Evolutionary conservation across 176 grass and related monocot species (phyloP).

Genomic region (Zoysia japonica): DNA sequence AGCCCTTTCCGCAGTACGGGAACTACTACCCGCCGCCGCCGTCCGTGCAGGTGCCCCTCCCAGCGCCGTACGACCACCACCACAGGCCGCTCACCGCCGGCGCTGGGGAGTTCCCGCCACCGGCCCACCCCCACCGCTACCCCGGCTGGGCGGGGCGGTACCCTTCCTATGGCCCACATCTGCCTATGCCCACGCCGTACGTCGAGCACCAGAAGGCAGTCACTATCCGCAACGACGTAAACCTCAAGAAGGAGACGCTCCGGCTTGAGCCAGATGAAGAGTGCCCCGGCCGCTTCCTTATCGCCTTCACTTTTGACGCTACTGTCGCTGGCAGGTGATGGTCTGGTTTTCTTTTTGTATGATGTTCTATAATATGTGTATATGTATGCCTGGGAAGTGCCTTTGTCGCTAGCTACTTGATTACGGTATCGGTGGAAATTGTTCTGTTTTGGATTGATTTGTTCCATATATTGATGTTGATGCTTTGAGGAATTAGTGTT

Average conservation of each 20-base stretch:
- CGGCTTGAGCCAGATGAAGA: constrained; percentile 77
- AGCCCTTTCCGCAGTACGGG: constrained; percentile 76
- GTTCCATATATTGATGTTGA: constrained; percentile 27
- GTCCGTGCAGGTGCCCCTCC: constrained; percentile 63
- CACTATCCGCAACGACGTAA: constrained; percentile 90
- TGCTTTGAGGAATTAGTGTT: constrained; percentile 33
- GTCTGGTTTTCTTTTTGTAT: constrained; percentile 11
- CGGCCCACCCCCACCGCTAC: constrained; percentile 50
- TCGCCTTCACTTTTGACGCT: constrained; percentile 91
- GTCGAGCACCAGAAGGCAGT: constrained; percentile 96
- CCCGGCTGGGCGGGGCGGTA: constrained; percentile 61
- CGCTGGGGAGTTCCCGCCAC: constrained; percentile 39
- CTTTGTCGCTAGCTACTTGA: constrained; percentile 1
- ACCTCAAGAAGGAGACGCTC: constrained; percentile 97
- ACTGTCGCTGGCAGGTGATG: constrained; percentile 79
- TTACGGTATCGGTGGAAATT: neutral
- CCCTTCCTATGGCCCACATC: constrained; percentile 52
- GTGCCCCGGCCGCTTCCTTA: constrained; percentile 57
- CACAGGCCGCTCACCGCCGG: constrained; percentile 45
- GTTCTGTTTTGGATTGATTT: neutral
- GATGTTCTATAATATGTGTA: constrained; percentile 1
- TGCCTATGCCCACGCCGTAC: constrained; percentile 59
- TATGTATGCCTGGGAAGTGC: neutral
- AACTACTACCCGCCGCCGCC: constrained; percentile 66
- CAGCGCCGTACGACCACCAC: constrained; percentile 79